Evolutionary conservation across 2,329 filamentous ascomycete species (phyloP).

Genomic region (Fusarium poae): DNA sequence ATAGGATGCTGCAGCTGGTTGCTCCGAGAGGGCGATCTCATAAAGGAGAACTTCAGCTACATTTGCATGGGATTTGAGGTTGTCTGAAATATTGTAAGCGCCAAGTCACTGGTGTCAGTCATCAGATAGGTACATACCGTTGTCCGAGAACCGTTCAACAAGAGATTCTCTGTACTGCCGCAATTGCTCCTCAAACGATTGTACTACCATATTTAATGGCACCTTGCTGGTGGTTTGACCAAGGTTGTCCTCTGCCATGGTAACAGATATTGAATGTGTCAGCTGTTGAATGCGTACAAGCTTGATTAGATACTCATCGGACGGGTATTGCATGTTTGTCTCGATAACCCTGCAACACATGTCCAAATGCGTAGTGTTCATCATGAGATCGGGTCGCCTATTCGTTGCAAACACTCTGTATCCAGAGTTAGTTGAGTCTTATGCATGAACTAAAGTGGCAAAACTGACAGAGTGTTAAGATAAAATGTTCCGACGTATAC

Average conservation of each 20-base stretch:
- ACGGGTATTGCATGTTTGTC: conserved; percentile 57
- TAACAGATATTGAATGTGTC: conserved; percentile 60
- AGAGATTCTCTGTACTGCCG: conserved; percentile 56
- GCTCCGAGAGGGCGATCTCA: conserved; percentile 60
- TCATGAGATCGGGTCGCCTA: conserved; percentile 63
- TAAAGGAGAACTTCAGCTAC: conserved; percentile 63
- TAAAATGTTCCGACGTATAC: conserved; percentile 65
- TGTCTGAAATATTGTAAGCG: conserved; percentile 49
- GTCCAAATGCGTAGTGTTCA: conserved; percentile 61
- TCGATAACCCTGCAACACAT: conserved; percentile 59
- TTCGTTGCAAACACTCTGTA: conserved; percentile 59
- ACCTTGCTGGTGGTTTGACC: conserved; percentile 53
- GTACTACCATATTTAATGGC: conserved; percentile 58
- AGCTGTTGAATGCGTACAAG: conserved; percentile 64
- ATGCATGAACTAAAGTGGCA: neutral
- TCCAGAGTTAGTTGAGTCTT: neutral
- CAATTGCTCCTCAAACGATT: conserved; percentile 60
- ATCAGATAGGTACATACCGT: conserved; percentile 48
- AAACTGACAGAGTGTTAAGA: conserved; percentile 61
- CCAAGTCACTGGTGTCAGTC: neutral
- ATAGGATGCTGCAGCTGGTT: conserved; percentile 48
- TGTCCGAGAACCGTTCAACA: conserved; percentile 52
- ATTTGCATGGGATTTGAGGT: conserved; percentile 58
- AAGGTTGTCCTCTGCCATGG: conserved; percentile 52
- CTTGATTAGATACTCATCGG: conserved; percentile 60